phyloP scores from a whole-genome alignment of 2,329 filamentous ascomycete genomes.

The Harringtonia aguacate region DNA sequence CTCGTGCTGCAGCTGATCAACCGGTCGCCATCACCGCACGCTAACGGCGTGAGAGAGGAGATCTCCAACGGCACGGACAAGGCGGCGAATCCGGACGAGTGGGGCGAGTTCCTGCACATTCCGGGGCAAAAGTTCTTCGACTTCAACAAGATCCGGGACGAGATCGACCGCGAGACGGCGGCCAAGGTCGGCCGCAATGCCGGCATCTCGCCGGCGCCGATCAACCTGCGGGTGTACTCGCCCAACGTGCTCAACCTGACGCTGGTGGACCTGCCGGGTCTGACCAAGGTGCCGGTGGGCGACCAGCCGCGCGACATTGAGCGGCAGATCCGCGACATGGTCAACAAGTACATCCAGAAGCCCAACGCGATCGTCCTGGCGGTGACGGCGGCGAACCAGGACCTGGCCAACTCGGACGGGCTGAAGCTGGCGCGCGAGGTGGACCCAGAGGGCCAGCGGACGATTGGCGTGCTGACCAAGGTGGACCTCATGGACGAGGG shows the following conservation, averaged over 20 bases:
- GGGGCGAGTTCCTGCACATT: constrained; percentile 97
- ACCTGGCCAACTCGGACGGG: constrained; percentile 96
- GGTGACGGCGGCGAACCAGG: constrained; percentile 94
- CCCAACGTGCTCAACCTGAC: constrained; percentile 94
- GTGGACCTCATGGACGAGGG: constrained; percentile 98
- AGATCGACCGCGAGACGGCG: constrained; percentile 78
- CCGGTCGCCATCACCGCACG: constrained; percentile 51
- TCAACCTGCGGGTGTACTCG: constrained; percentile 98
- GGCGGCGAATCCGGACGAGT: constrained; percentile 87
- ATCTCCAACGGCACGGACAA: constrained; percentile 62
- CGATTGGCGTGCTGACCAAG: constrained; percentile 95
- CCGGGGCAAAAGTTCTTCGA: constrained; percentile 84
- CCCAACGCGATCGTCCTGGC: constrained; percentile 97
- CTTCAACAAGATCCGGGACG: constrained; percentile 95
- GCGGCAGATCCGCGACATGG: constrained; percentile 93
- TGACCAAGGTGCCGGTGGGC: constrained; percentile 97
- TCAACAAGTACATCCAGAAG: constrained; percentile 97
- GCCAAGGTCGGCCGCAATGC: constrained; percentile 73
- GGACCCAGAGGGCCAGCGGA: constrained; percentile 84
- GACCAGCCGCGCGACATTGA: constrained; percentile 97
- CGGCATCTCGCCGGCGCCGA: constrained; percentile 93
- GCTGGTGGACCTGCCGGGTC: constrained; percentile 84
- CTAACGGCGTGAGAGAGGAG: constrained; percentile 64
- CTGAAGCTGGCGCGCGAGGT: constrained; percentile 95
- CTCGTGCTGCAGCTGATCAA: constrained; percentile 98